Conservation (phyloP, 1,284 basidiomycete genomes). For the Stygiomarasmius scandens region DNA sequence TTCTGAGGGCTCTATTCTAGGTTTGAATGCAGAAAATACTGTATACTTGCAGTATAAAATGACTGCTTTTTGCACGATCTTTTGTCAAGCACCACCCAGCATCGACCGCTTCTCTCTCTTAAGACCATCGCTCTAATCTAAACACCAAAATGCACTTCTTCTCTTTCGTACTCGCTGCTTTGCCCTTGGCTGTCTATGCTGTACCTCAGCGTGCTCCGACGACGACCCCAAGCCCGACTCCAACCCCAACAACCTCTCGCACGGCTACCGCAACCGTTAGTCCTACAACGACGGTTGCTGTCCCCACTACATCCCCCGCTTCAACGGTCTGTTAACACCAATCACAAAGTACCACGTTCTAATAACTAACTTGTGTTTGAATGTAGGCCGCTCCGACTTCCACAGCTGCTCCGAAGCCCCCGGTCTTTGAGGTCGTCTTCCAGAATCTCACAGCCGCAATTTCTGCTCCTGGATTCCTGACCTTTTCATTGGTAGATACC, state of each 20-base stretch:
- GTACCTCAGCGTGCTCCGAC: neutral
- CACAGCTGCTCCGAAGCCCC: neutral
- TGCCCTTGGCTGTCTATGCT: neutral
- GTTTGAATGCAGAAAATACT: no score
- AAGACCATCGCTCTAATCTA: no score
- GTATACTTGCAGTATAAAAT: no score
- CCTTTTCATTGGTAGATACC: slow-evolving; percentile 36
- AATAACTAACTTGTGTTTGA: no score
- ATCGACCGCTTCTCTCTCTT: no score
- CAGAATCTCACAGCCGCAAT: slow-evolving; percentile 32
- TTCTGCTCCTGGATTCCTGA: slow-evolving; percentile 32
- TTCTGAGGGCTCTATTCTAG: no score
- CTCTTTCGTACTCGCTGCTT: neutral
- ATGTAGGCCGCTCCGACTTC: neutral
- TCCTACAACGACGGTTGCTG: neutral
- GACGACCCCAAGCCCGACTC: neutral
- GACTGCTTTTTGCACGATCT: no score
- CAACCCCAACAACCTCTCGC: neutral
- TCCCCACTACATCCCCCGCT: neutral
- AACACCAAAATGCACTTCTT: neutral
- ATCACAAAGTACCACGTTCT: no score
- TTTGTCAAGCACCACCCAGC: no score
- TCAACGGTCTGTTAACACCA: neutral
- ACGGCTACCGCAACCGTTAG: neutral
- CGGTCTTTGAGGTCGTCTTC: slow-evolving; percentile 20